A percentile compares a stretch with the other conserved stretches of the same genome.
These are phyloP conservation scores for Ochetophila trinervis DNA, from an alignment of 306 rosid species.

Conservation along the genomic window DNA sequence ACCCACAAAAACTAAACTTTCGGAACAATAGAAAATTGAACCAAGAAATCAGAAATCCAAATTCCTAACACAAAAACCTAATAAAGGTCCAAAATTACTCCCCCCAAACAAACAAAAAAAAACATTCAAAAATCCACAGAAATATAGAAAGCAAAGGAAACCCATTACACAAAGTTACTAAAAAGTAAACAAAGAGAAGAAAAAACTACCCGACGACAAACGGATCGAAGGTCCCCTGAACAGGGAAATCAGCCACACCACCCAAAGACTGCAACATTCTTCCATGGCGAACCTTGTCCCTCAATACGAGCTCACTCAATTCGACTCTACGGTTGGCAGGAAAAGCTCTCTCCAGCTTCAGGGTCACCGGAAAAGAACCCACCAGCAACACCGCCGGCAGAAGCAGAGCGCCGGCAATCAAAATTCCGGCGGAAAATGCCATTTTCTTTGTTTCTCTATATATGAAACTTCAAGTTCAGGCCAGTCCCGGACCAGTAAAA, in stretches of 20 bases:
- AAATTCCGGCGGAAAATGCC: constrained; percentile 32
- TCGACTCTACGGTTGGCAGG: constrained; percentile 66
- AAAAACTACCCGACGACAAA: constrained; percentile 70
- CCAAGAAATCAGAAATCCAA: neutral
- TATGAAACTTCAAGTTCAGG: neutral
- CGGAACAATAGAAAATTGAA: too few relatives aligned
- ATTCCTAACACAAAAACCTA: neutral
- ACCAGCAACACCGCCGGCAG: constrained; percentile 27
- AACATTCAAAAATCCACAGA: neutral
- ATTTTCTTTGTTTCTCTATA: constrained; percentile 20
- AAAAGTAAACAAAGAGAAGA: neutral
- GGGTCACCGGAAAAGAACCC: constrained; percentile 48
- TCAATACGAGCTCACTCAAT: constrained; percentile 56
- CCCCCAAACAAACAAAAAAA: neutral
- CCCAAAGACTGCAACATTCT: constrained; percentile 66
- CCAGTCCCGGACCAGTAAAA: neutral
- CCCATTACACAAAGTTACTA: constrained; percentile 8
- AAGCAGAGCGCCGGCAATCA: constrained; percentile 26
- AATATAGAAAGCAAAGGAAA: constrained; percentile 3
- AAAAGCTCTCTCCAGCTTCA: constrained; percentile 80
- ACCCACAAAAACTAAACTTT: neutral
- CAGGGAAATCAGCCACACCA: constrained; percentile 68
- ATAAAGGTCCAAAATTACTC: too few relatives aligned
- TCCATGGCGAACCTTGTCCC: constrained; percentile 70
- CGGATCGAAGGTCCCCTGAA: constrained; percentile 79